phyloP scores from a whole-genome alignment of 176 grass and related monocot genomes.

The Triticum aestivum region IWGSC_CS_RefSeq_v2.1 NC_057798.1:471094331-471094830 shows the following conservation, averaged over 20 bases:
- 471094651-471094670: conserved; percentile 8
- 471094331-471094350: conserved; percentile 21
- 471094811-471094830: not conserved
- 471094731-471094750: not conserved
- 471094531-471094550: not conserved
- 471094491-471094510: conserved; percentile 57
- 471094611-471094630: not conserved
- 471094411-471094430: conserved; percentile 45
- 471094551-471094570: conserved; percentile 13
- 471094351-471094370: not conserved
- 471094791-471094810: conserved; percentile 1
- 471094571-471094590: not conserved
- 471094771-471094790: not conserved
- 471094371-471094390: conserved; percentile 2
- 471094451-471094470: conserved; percentile 44
- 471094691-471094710: not conserved
- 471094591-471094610: not conserved
- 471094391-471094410: conserved; percentile 32
- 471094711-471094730: not conserved
- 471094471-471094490: conserved; percentile 63
- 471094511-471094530: conserved; percentile 53
- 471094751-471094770: not conserved
- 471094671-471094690: not conserved
- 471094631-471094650: not conserved
- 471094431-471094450: conserved; percentile 40